phyloP scores from a whole-genome alignment of 2,329 filamentous ascomycete species.

The Fusarium solani-melongenae region DNA sequence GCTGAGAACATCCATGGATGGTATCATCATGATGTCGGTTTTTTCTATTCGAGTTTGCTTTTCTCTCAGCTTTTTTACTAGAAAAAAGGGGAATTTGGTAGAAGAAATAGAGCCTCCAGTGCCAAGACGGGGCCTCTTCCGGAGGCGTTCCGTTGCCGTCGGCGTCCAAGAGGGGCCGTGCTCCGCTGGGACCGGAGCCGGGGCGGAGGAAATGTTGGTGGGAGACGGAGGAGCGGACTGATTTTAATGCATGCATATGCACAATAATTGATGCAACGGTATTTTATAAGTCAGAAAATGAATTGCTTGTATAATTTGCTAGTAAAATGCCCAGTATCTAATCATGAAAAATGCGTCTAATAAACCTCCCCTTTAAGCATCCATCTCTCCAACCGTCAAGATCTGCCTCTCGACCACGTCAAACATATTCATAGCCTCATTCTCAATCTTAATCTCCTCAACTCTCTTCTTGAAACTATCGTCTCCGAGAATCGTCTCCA shows the following conservation, averaged over 20 bases:
- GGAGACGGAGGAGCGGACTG: not conserved
- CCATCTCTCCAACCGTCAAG: slow-evolving; percentile 7
- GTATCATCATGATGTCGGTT: slow-evolving; percentile 43
- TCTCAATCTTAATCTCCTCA: slow-evolving; percentile 47
- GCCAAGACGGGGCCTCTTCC: not conserved
- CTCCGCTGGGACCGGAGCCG: slow-evolving; percentile 25
- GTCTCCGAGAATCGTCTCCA: slow-evolving; percentile 47
- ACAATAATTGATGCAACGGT: not conserved
- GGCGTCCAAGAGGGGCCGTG: slow-evolving; percentile 26
- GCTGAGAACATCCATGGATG: slow-evolving; percentile 54
- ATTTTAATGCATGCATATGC: not conserved
- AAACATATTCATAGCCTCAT: slow-evolving; percentile 44
- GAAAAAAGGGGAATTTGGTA: not conserved
- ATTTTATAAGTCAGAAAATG: not conserved
- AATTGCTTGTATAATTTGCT: not conserved
- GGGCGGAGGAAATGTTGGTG: slow-evolving; percentile 13
- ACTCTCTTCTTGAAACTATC: slow-evolving; percentile 46
- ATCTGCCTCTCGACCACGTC: slow-evolving; percentile 39
- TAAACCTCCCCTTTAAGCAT: not conserved
- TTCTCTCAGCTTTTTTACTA: not conserved
- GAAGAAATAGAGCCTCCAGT: not conserved
- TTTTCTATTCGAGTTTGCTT: too few species aligned
- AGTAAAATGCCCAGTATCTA: not conserved
- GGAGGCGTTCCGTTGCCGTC: slow-evolving; percentile 10
- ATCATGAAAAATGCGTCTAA: not conserved